Conservation (phyloP, 805 yeast genomes). For the Candida sithepensis region DNA sequence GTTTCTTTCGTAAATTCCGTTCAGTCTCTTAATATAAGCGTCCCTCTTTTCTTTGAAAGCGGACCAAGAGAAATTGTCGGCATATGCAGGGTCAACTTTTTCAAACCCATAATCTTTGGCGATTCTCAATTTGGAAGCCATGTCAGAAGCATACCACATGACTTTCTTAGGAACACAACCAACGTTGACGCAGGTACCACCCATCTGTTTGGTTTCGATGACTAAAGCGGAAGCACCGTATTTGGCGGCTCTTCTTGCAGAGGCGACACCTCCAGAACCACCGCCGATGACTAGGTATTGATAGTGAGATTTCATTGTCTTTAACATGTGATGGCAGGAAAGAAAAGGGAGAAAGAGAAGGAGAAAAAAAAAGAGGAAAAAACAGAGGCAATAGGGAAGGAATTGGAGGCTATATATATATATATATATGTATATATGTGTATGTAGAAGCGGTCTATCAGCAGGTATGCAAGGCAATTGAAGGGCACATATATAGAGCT, state of each 20-base stretch:
- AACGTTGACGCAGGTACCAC: slow-evolving; percentile 98
- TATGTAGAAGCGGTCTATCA: too few species aligned
- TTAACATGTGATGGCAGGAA: slow-evolving; percentile 16
- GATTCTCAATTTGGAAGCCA: slow-evolving; percentile 70
- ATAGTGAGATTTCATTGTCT: slow-evolving; percentile 51
- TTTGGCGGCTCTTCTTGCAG: slow-evolving; percentile 92
- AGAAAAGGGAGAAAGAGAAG: background rate
- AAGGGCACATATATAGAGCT: too few species aligned
- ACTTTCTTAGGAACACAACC: slow-evolving; percentile 99
- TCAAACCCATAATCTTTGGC: slow-evolving; percentile 82
- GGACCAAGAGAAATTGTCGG: slow-evolving; percentile 75
- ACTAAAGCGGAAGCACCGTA: slow-evolving; percentile 86
- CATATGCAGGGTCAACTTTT: slow-evolving; percentile 48
- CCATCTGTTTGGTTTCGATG: slow-evolving; percentile 78
- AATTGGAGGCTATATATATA: too few species aligned
- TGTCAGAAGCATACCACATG: slow-evolving; percentile 96
- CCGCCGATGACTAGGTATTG: slow-evolving; percentile 97
- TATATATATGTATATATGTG: too few species aligned
- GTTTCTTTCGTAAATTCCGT: slow-evolving; percentile 91
- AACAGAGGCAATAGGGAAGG: background rate
- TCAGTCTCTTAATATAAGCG: slow-evolving; percentile 81
- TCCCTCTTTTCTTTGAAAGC: slow-evolving; percentile 83
- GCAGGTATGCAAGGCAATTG: too few species aligned
- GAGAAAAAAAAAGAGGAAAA: background rate
- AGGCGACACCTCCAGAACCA: slow-evolving; percentile 99